Percentiles rank a stretch among this genome's conserved stretches.
Conservation (phyloP, 108 stramenopile species). For the Cylindrotheca fusiformis region DNA sequence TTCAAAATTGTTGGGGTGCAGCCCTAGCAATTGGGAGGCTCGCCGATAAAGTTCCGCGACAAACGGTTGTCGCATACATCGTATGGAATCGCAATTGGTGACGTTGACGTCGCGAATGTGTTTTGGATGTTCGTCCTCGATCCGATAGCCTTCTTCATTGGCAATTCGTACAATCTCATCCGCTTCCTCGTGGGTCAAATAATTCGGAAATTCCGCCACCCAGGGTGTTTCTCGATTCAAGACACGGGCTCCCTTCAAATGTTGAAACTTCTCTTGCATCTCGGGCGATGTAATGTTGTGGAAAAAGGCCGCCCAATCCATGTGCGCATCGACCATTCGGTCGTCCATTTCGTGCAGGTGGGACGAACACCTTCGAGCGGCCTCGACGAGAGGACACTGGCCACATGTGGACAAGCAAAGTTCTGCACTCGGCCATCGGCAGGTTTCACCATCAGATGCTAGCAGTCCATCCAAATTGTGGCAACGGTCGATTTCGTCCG, state of each 20-base stretch:
- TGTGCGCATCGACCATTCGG: not conserved
- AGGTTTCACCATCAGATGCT: not conserved
- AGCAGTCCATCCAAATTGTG: not conserved
- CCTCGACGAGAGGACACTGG: not conserved
- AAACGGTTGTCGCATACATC: not conserved
- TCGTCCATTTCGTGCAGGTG: not conserved
- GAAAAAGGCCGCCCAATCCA: not conserved
- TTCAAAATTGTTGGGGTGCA: not conserved
- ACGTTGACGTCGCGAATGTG: not conserved
- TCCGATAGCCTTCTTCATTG: not conserved
- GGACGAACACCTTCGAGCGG: not conserved
- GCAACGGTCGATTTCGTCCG: not conserved
- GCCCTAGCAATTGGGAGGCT: not conserved
- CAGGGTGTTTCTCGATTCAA: slow-evolving; percentile 1
- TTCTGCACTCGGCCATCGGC: not conserved
- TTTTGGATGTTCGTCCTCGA: not conserved
- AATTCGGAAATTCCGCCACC: not conserved
- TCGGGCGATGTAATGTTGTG: not conserved
- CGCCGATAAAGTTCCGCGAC: not conserved
- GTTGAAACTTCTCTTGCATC: not conserved
- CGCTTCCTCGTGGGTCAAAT: not conserved
- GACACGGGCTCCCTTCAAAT: not conserved
- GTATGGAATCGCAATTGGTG: not conserved
- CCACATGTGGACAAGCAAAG: not conserved
- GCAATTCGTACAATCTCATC: not conserved